Conservation (phyloP, 2,329 filamentous ascomycete genomes). For the Diaporthe nobilis region DNA sequence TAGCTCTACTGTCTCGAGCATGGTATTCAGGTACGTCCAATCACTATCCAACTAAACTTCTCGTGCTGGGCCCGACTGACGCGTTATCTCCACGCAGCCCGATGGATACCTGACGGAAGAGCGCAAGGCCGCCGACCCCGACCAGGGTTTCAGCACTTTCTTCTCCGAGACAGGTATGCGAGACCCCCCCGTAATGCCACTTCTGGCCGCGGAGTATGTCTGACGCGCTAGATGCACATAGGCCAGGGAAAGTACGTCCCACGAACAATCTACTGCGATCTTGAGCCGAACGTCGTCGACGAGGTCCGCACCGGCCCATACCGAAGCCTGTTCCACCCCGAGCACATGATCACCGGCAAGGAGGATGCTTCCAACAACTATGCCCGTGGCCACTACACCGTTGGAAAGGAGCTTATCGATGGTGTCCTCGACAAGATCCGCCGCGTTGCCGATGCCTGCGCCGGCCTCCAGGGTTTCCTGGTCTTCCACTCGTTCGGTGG, state of each 20-base stretch:
- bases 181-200: conserved; percentile 39
- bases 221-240: conserved; percentile 54
- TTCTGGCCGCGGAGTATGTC: background rate
- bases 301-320: conserved; percentile 98
- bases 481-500: conserved; percentile 99
- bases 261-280: conserved; percentile 99
- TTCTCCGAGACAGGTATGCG: conserved; percentile 97
- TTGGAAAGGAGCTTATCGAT: conserved; percentile 99
- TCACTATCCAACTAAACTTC: conserved; percentile 18
- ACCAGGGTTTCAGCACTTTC: conserved; percentile 99
- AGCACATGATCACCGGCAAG: conserved; percentile 99
- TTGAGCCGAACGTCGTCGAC: conserved; percentile 99
- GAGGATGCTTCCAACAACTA: conserved; percentile 99
- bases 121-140: conserved; percentile 92
- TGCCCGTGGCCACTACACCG: conserved; percentile 99
- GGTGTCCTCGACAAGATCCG: conserved; percentile 98
- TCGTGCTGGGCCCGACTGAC: conserved; percentile 49
- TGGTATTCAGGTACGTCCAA: conserved; percentile 89
- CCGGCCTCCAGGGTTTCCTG: conserved; percentile 97
- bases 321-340: conserved; percentile 97
- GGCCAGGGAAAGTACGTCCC: conserved; percentile 99
- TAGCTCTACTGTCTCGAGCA: conserved; percentile 99
- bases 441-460: conserved; percentile 97
- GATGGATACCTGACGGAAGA: conserved; percentile 99
- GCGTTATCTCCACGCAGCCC: conserved; percentile 71